These are phyloP conservation scores for Plasmopara halstedii DNA, from an alignment of 352 stramenopile species.

Conservation along the genomic window DNA sequence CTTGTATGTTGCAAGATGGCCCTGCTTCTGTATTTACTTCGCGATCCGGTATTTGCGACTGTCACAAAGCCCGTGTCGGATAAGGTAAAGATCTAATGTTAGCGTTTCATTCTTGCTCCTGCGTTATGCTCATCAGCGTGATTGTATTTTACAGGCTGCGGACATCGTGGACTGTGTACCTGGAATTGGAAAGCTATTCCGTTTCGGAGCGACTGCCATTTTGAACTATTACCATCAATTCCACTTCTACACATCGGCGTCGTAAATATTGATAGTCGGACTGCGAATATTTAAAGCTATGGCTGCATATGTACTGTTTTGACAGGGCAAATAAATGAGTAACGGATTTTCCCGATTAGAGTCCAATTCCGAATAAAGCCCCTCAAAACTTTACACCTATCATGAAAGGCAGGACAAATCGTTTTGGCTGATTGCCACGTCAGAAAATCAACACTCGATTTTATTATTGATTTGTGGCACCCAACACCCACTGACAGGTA, in stretches of 20 bases:
- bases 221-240: conserved; percentile 84
- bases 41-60: conserved; percentile 61
- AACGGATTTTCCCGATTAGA: too few relatives aligned
- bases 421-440: too few relatives aligned
- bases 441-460: too few relatives aligned
- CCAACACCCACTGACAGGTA: too few relatives aligned
- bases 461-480: too few relatives aligned
- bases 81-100: conserved; percentile 40
- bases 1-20: conserved; percentile 42
- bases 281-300: too few relatives aligned
- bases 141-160: conserved; percentile 25
- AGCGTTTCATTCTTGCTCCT: not conserved
- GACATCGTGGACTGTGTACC: conserved; percentile 60
- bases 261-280: conserved; percentile 55
- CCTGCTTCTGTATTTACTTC: conserved; percentile 76
- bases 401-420: too few relatives aligned
- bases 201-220: conserved; percentile 55
- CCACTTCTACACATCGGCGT: conserved; percentile 84
- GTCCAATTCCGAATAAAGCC: too few relatives aligned
- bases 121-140: conserved; percentile 1
- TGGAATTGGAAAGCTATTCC: conserved; percentile 61
- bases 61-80: conserved; percentile 60
- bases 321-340: too few relatives aligned
- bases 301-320: too few relatives aligned
- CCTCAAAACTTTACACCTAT: too few relatives aligned